phyloP scores from a whole-genome alignment of 768 basidiomycete genomes.

The Daedaleopsis nitida region DNA sequence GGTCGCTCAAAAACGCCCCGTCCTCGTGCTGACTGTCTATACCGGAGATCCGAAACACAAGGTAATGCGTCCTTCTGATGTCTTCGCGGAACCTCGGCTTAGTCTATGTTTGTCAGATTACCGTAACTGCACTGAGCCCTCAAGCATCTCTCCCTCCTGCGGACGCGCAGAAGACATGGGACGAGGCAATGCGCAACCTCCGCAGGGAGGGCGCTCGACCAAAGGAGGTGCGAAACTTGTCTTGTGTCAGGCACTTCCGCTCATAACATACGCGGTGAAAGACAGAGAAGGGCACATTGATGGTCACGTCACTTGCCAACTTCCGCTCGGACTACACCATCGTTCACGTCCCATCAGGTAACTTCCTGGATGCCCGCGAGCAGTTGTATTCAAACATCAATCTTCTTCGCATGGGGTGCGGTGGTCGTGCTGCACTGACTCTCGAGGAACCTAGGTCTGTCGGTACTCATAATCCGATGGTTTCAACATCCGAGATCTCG shows the following conservation, averaged over 20 bases:
- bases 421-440: slow-evolving; percentile 75
- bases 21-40: slow-evolving; percentile 69
- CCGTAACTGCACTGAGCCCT: slow-evolving; percentile 57
- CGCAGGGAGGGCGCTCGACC: slow-evolving; percentile 75
- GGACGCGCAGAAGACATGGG: slow-evolving; percentile 59
- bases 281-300: slow-evolving; percentile 68
- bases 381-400: slow-evolving; percentile 82
- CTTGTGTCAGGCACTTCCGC: neutral
- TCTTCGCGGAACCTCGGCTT: neutral
- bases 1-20: slow-evolving; percentile 60
- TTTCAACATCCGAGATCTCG: slow-evolving; percentile 9
- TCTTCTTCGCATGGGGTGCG: slow-evolving; percentile 81
- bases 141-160: slow-evolving; percentile 40
- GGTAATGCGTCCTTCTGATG: slow-evolving; percentile 30
- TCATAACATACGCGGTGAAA: slow-evolving; percentile 26
- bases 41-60: slow-evolving; percentile 75
- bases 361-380: slow-evolving; percentile 62
- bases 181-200: slow-evolving; percentile 58
- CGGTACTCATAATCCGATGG: slow-evolving; percentile 13
- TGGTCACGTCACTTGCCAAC: slow-evolving; percentile 84
- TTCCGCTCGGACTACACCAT: slow-evolving; percentile 89
- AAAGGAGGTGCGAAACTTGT: slow-evolving; percentile 48
- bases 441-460: slow-evolving; percentile 77
- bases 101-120: slow-evolving; percentile 44
- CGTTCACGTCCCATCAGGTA: slow-evolving; percentile 72